A percentile compares a stretch with the other conserved stretches of the same genome.
Evolutionary conservation across 345 rosid species (phyloP).

Genomic region (Acer saccharum): DNA sequence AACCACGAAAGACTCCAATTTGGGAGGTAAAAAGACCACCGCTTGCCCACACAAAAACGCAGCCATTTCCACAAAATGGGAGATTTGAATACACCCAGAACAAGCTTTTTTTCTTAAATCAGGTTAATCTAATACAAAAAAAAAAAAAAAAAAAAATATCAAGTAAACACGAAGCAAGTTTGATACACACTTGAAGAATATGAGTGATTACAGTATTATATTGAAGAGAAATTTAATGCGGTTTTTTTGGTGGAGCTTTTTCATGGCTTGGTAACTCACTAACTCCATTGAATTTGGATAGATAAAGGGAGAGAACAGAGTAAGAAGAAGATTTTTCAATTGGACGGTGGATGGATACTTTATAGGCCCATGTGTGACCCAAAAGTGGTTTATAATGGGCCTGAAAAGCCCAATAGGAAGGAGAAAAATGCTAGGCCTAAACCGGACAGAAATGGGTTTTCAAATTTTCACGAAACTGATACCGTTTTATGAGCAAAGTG

Average conservation of each 20-base stretch:
- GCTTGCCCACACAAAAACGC: conserved; percentile 21
- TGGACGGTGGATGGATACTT: background rate
- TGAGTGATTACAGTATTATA: background rate
- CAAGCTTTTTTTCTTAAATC: background rate
- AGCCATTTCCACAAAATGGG: conserved; percentile 5
- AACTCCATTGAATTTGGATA: background rate
- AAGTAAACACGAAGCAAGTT: background rate
- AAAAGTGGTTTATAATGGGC: background rate
- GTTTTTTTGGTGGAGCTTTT: background rate
- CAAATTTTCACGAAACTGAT: too few species aligned
- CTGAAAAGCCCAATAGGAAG: background rate
- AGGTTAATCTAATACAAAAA: too few species aligned
- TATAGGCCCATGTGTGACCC: background rate
- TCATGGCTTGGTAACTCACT: background rate
- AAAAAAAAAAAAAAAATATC: too few species aligned
- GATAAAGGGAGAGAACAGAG: background rate
- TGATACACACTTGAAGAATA: background rate
- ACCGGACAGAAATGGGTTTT: too few species aligned
- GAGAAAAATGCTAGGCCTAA: background rate
- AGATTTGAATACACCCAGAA: background rate
- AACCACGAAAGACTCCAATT: conserved; percentile 31
- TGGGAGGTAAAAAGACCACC: conserved; percentile 21
- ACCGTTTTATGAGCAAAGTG: too few species aligned
- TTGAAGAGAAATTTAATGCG: background rate
- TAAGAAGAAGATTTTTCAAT: background rate